phyloP scores from a whole-genome alignment of 1,284 basidiomycete species.

The Afroboletus lepidellus region DNA sequence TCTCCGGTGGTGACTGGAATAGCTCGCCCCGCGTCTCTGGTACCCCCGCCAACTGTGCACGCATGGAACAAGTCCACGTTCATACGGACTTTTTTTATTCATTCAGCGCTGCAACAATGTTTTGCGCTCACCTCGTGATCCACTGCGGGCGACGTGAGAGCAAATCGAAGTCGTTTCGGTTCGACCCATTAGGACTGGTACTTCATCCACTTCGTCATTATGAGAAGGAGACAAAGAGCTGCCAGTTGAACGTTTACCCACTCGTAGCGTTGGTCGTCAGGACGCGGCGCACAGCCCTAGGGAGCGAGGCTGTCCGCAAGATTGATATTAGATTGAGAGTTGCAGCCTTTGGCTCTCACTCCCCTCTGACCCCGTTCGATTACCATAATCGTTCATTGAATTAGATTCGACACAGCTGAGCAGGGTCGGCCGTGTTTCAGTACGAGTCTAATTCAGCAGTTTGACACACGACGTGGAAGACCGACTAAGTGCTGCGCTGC shows the following conservation, averaged over 20 bases:
- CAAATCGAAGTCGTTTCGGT: slow-evolving; percentile 8
- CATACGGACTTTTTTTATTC: slow-evolving; percentile 12
- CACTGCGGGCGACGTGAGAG: slow-evolving; percentile 9
- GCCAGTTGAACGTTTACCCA: slow-evolving; percentile 1
- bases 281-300: slow-evolving; percentile 20
- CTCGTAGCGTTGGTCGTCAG: slow-evolving; percentile 7
- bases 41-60: neutral
- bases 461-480: slow-evolving; percentile 9
- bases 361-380: slow-evolving; percentile 16
- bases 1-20: neutral
- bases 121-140: neutral
- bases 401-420: slow-evolving; percentile 13
- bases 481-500: neutral
- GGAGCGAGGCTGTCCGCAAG: slow-evolving; percentile 8
- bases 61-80: slow-evolving; percentile 3
- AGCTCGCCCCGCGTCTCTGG: neutral
- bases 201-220: neutral
- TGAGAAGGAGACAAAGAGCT: slow-evolving; percentile 5
- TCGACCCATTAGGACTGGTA: slow-evolving; percentile 3
- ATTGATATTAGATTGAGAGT: slow-evolving; percentile 22
- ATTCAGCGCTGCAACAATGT: neutral
- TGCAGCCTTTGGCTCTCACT: slow-evolving; percentile 9
- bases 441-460: slow-evolving; percentile 4
- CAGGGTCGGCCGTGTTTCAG: slow-evolving; percentile 16
- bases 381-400: slow-evolving; percentile 14